Conservation (phyloP, 148 eudicot genomes). For the Talinum fruticosum region DNA sequence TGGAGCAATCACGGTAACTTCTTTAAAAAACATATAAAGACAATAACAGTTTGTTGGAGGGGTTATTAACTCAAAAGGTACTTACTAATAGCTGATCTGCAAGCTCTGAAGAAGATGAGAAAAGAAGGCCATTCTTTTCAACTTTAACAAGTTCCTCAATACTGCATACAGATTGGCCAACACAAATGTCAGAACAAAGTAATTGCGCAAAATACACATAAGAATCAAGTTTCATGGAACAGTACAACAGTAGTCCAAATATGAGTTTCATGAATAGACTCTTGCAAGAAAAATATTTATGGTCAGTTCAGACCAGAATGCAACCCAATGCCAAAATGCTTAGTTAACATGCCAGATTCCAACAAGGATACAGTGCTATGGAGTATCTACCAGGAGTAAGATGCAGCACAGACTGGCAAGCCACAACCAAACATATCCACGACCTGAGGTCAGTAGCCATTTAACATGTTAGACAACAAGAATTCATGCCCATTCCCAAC, state of each 20-base stretch:
- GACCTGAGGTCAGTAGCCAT: constrained; percentile 44
- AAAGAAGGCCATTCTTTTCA: constrained; percentile 84
- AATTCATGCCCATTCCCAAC: background rate
- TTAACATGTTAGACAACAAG: constrained; percentile 5
- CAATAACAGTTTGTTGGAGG: background rate
- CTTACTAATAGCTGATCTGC: constrained; percentile 89
- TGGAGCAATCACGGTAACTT: background rate
- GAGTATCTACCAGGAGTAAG: constrained; percentile 81
- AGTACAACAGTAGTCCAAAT: background rate
- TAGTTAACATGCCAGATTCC: background rate
- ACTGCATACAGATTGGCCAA: constrained; percentile 37
- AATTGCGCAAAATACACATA: background rate
- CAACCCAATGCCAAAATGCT: background rate
- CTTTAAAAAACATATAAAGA: background rate
- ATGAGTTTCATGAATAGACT: background rate
- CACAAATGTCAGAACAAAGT: background rate
- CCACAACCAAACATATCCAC: constrained; percentile 99
- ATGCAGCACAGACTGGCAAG: constrained; percentile 94
- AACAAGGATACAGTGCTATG: background rate
- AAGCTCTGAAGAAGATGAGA: constrained; percentile 89
- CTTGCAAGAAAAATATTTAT: background rate
- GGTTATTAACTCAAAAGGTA: background rate
- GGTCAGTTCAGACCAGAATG: background rate
- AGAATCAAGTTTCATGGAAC: background rate
- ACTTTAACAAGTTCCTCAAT: constrained; percentile 94